Percentiles rank a stretch among this genome's conserved stretches.
Conservation (phyloP, 2,329 filamentous ascomycete genomes). For the Fusarium proliferatum region DNA sequence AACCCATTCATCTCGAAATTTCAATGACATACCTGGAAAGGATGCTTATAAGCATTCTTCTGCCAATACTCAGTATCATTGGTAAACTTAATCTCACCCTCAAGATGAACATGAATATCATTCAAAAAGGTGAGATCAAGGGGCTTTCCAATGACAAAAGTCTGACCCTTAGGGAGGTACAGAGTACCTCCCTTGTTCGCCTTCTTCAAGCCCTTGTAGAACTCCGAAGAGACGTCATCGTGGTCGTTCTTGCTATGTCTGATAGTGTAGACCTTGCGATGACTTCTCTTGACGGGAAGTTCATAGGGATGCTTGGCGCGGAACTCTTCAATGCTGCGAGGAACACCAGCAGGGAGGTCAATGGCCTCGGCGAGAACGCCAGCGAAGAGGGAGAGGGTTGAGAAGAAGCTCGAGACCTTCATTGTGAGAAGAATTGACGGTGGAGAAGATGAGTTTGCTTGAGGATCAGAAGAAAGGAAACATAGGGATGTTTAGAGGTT, state of each 20-base stretch:
- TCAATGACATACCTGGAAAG: conserved; percentile 34
- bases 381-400: conserved; percentile 30
- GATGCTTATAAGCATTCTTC: conserved; percentile 37
- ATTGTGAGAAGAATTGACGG: conserved; percentile 11
- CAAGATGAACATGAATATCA: conserved; percentile 41
- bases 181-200: conserved; percentile 40
- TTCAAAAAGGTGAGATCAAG: conserved; percentile 39
- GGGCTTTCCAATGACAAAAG: conserved; percentile 41
- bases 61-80: conserved; percentile 41
- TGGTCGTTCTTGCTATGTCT: conserved; percentile 32
- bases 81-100: conserved; percentile 44
- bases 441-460: neutral
- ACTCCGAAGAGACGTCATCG: conserved; percentile 39
- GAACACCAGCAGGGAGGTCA: conserved; percentile 41
- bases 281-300: conserved; percentile 6
- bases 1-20: accelerated
- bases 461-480: neutral
- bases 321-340: conserved; percentile 41
- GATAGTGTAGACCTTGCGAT: conserved; percentile 36
- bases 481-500: neutral
- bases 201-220: conserved; percentile 38
- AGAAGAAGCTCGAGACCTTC: conserved; percentile 39
- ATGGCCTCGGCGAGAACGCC: conserved; percentile 32
- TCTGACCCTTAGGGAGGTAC: conserved; percentile 38
- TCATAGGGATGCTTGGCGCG: conserved; percentile 38